A percentile compares a stretch with the other conserved stretches of the same genome.
Conservation (phyloP, 371 early-diverging fungal genomes). For the Rhizopus stolonifer region DNA sequence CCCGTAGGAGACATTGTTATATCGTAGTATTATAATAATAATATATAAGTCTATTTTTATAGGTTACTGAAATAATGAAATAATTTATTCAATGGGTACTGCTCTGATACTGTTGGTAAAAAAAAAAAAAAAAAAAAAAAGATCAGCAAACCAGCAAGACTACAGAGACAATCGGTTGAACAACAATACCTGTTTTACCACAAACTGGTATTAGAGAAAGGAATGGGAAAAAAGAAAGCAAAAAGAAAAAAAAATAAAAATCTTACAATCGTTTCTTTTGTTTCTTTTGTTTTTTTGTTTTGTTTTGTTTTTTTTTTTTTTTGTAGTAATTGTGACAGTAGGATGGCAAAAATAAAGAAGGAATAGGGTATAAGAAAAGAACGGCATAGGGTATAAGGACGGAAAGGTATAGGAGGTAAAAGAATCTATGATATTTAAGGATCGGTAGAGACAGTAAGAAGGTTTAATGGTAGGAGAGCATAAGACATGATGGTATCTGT, state of each 20-base stretch:
- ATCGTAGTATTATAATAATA: slow-evolving; percentile 8
- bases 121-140: slow-evolving; percentile 1
- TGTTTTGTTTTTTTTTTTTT: too few species aligned
- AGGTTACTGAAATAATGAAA: slow-evolving; percentile 12
- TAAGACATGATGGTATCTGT: too few species aligned
- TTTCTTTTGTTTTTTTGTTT: slow-evolving; percentile 10
- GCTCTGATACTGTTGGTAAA: slow-evolving; percentile 4
- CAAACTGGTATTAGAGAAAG: slow-evolving; percentile 13
- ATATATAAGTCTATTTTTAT: slow-evolving; percentile 8
- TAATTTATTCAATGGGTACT: not conserved
- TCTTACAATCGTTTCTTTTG: not conserved
- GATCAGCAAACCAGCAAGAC: slow-evolving; percentile 12
- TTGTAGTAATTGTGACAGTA: slow-evolving; percentile 7
- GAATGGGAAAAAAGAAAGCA: slow-evolving; percentile 6
- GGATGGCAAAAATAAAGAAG: slow-evolving; percentile 1
- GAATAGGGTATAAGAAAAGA: slow-evolving; percentile 1
- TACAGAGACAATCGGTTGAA: slow-evolving; percentile 8
- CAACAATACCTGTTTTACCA: slow-evolving; percentile 7
- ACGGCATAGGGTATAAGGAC: slow-evolving; percentile 3
- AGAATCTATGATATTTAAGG: slow-evolving; percentile 4
- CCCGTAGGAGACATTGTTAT: slow-evolving; percentile 12
- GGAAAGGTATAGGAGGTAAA: slow-evolving; percentile 11
- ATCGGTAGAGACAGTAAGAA: slow-evolving; percentile 1
- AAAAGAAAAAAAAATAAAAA: not conserved
- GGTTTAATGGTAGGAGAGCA: slow-evolving; percentile 2